Evolutionary conservation across 2,329 filamentous ascomycete genomes (phyloP), one percentile per base, ranked within the genome.

Genomic region (Pyricularia sp.): DNA sequence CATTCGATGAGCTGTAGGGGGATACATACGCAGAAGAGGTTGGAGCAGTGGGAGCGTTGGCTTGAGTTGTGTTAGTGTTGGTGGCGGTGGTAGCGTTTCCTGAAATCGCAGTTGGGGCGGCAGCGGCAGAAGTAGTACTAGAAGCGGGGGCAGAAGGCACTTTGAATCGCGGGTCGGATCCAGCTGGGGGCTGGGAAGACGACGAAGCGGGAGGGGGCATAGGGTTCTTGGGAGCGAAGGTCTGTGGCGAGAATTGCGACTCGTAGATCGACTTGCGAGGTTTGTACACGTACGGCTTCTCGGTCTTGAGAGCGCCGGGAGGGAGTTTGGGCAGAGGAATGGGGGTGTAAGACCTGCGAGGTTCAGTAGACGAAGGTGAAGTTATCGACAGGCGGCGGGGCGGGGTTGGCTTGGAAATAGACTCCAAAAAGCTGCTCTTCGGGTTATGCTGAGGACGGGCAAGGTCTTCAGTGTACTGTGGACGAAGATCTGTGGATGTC

Each of bases 391-490:
- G 72, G 65, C 65, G 53, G 71, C 68, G 68, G 4, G 53, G 10
- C 68, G 19, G 76, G 61, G 69, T 71, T 28, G 76, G 74, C 67
- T 77, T 79, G 4, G 79, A 85, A 64, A 91, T 78, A 2, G 88
- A 87, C 60, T 91, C 88, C 72, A 92, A 75, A 74, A 88, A 93
- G 72, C 88, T 89, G 69, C 86, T 87, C 75, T 84, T 87, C 2
- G 81, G 77, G 66, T 91, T 90, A 74, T 91, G 82, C 60, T 78
- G 78, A n/a, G 76, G 81, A 13, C 75, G 80, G 9, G 71, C 68
- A 59, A 83, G 84, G 75, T 96, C 87, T 71, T 94, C 90, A 4
- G 93, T 96, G 76, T 94, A 99, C 73, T 96, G 91, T 30, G 92
- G 88, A 74, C 88, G 92, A 64, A 91, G 89, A 72, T 97, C 93